A percentile compares a stretch with the other conserved stretches of the same genome.
Conservation (phyloP, 306 rosid genomes). For the Luffa aegyptiaca region DNA sequence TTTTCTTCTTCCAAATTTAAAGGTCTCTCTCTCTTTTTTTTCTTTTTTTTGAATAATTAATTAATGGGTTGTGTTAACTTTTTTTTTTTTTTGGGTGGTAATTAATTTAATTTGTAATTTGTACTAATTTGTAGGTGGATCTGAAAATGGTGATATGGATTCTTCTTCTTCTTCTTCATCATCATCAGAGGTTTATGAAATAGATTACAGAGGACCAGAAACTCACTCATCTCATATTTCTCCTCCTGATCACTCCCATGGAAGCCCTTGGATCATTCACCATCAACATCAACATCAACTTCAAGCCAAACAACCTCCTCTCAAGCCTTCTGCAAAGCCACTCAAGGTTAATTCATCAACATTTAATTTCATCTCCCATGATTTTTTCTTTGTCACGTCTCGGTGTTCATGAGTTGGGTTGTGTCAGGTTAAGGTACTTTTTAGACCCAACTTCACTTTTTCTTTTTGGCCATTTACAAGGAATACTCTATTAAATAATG, state of each 20-base stretch:
- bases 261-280: constrained; percentile 17
- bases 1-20: constrained; percentile 18
- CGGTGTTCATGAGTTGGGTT: too few species aligned
- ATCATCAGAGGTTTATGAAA: constrained; percentile 46
- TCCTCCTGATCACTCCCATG: constrained; percentile 49
- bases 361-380: background rate
- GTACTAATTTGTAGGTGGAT: constrained; percentile 22
- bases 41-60: background rate
- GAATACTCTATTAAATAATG: too few species aligned
- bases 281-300: background rate
- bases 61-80: background rate
- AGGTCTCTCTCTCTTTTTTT: constrained; percentile 21
- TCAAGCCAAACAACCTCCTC: background rate
- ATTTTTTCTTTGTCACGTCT: too few species aligned
- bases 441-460: too few species aligned
- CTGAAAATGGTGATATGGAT: constrained; percentile 17
- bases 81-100: background rate
- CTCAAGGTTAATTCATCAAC: background rate
- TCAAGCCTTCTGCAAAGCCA: background rate
- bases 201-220: constrained; percentile 95
- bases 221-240: constrained; percentile 62
- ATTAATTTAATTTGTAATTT: too few species aligned
- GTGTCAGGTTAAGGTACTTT: too few species aligned
- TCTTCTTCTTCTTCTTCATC: background rate
- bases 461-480: too few species aligned